A percentile compares a stretch with the other conserved stretches of the same genome.
Conservation (phyloP, 108 stramenopile genomes). For the Fragilariopsis cylindrus region DNA sequence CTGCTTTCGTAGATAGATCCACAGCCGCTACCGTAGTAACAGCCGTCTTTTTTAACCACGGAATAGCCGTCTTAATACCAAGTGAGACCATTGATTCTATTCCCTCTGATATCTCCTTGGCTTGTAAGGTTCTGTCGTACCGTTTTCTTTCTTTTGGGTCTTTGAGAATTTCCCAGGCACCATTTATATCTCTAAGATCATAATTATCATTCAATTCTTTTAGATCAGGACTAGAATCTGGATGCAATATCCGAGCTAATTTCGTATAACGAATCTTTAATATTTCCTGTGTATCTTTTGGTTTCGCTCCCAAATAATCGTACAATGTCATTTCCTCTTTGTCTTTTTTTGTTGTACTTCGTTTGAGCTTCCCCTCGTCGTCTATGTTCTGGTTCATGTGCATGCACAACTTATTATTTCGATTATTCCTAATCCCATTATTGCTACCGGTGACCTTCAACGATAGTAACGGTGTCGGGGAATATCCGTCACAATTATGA, state of each 20-base stretch:
- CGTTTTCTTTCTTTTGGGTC: conserved; percentile 24
- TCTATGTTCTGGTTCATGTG: too few species aligned
- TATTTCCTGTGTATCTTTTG: conserved; percentile 16
- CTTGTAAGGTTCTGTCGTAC: conserved; percentile 35
- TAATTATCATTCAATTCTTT: not conserved
- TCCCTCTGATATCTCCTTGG: conserved; percentile 32
- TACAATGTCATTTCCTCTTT: conserved; percentile 21
- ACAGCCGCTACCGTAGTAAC: conserved; percentile 17
- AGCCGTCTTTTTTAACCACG: conserved; percentile 29
- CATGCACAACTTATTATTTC: too few species aligned
- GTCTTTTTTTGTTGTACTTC: not conserved
- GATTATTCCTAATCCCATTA: too few species aligned
- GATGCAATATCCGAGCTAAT: conserved; percentile 20
- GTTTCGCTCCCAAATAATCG: conserved; percentile 31
- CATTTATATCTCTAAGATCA: conserved; percentile 27
- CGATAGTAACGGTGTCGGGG: too few species aligned
- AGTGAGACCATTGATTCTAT: conserved; percentile 14
- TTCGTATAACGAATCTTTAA: conserved; percentile 13
- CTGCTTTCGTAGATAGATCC: not conserved
- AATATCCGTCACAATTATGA: too few species aligned
- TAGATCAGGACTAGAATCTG: conserved; percentile 20
- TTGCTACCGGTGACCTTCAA: too few species aligned
- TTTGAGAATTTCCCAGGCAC: conserved; percentile 33
- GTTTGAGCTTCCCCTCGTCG: too few species aligned
- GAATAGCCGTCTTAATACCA: conserved; percentile 26